Base-by-base conservation (phyloP, 83 land plant species). In the Diphasiastrum complanatum region DNA sequence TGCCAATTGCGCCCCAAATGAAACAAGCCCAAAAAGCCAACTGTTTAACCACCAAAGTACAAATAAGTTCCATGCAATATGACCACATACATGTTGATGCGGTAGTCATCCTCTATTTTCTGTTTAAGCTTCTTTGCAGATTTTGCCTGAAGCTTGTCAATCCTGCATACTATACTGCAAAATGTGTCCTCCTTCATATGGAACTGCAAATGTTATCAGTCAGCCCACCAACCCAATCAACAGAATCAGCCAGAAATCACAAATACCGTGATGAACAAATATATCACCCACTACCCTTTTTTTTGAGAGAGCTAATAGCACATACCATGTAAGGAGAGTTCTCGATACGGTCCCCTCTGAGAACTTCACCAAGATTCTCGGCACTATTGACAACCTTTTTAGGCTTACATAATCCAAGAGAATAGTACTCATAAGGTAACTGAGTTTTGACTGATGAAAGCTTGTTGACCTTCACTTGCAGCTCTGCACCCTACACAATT, bases 281-380 rank as follows among this genome's bases (percentile, higher is more conserved):
- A 10, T 1, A 26, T 30, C 26, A 58, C 25, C n/a, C 16, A n/a
- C 33, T 3, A 11, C 23, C 25, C 30, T 19, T 28, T 29, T 20
- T 11, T 24, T 11, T 22, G 45, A 5, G 5, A 49, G 20, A 4
- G 1, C 2, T 3, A 33, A 1, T 1, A 47, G 45, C 23, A 54
- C 91, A 64, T 49, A 89, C 96, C 20, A 60, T 46, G 45, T 85
- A 89, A 18, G 77, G 79, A 68, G 96, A 89, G 66, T 86, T 89
- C 40, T 89, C 96, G 67, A 89, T 89, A 29, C 96, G 84, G 59
- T 89, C 96, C 50, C 96, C 96, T 5, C 91, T 82, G 22, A 89
- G 85, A 59, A 89, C 96, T 65, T 89, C 96, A n/a, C 96, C 96
- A 58, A 89, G 62, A 64, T 89, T 89, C 62, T 89, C 96, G 45